Conservation (phyloP, 1,284 basidiomycete genomes). For the Ceraceosorus bombacis region DNA sequence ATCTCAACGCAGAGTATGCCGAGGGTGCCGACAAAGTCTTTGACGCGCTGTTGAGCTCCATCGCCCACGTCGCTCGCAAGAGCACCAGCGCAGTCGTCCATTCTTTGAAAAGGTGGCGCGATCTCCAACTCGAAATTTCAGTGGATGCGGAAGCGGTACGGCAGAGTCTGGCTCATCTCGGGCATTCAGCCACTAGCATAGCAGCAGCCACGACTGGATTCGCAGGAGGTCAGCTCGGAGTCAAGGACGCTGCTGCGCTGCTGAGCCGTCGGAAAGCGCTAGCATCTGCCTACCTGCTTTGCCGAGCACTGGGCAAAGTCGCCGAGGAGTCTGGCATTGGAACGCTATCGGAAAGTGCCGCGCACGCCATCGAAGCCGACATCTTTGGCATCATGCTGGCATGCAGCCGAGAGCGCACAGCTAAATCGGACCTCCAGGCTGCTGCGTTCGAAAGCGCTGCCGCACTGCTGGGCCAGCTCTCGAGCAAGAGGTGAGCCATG, state of each 20-base stretch:
- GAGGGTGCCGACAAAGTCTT: slow-evolving; percentile 66
- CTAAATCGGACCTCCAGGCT: slow-evolving; percentile 26
- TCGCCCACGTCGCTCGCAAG: slow-evolving; percentile 77
- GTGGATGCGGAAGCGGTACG: slow-evolving; percentile 11
- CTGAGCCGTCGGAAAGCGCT: slow-evolving; percentile 30
- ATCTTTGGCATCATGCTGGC: slow-evolving; percentile 37
- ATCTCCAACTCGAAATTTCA: slow-evolving; percentile 16
- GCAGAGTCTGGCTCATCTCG: slow-evolving; percentile 2
- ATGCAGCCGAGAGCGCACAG: slow-evolving; percentile 29
- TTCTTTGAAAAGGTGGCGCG: slow-evolving; percentile 78
- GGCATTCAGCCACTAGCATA: background rate
- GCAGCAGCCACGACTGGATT: slow-evolving; percentile 10
- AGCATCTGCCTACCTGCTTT: slow-evolving; percentile 24
- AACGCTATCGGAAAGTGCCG: slow-evolving; percentile 21
- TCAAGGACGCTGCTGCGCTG: slow-evolving; percentile 23
- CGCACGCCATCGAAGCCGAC: slow-evolving; percentile 24
- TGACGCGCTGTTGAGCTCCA: slow-evolving; percentile 69
- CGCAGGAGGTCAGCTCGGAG: slow-evolving; percentile 4
- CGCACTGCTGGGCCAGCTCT: slow-evolving; percentile 38
- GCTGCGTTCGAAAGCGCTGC: slow-evolving; percentile 38
- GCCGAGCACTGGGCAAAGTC: slow-evolving; percentile 22
- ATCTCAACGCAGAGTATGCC: slow-evolving; percentile 54
- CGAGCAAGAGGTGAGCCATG: slow-evolving; percentile 19
- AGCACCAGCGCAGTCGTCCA: slow-evolving; percentile 77
- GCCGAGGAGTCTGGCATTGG: slow-evolving; percentile 19